Evolutionary conservation across 768 basidiomycete genomes (phyloP), one percentile per base, ranked within the genome.

Genomic region (Panus rudis): DNA sequence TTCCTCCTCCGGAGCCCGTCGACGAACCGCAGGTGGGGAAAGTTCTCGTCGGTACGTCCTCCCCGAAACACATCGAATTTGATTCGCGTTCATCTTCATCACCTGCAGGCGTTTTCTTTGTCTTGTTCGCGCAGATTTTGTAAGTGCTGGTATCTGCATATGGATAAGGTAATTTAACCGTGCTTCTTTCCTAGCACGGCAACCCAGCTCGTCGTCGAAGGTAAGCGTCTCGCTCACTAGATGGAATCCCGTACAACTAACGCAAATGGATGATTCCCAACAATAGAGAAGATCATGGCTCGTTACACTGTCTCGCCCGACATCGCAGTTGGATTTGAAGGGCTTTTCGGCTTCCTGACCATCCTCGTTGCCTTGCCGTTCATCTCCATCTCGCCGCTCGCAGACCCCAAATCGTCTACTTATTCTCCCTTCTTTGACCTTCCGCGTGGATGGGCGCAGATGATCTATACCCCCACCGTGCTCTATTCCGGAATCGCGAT

Each of bases 101-200:
- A 20, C n/a, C 11, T 26, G 21, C 45, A 88, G 93, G 94, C 42
- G 81, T 98, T 24, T 79, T 90, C 61, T 84, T 99, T 61, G 75
- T 98, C 42, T 66, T 96, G 22, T 92, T 96, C 59, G 94, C 94
- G 20, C 94, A 98, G 63, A 64, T 96, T 50, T 97, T 97, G 88
- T 91, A 60, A 72, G 84, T 58, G 30, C 44, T n/a, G n/a, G n/a
- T n/a, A n/a, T n/a, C n/a, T n/a, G n/a, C n/a, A n/a, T n/a, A n/a
- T n/a, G n/a, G n/a, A n/a, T n/a, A n/a, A n/a, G n/a, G n/a, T n/a
- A n/a, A n/a, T n/a, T n/a, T n/a, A n/a, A n/a, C n/a, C n/a, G n/a
- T n/a, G n/a, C n/a, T n/a, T n/a, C n/a, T n/a, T 38, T 39, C 21
- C 46, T 59, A 92, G 89, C 68, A 87, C 89, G 22, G 92, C 92